Evolutionary conservation across 2,329 filamentous ascomycete genomes (phyloP), one percentile per base, ranked within the genome.

Genomic region (Neonectria ditissima): DNA sequence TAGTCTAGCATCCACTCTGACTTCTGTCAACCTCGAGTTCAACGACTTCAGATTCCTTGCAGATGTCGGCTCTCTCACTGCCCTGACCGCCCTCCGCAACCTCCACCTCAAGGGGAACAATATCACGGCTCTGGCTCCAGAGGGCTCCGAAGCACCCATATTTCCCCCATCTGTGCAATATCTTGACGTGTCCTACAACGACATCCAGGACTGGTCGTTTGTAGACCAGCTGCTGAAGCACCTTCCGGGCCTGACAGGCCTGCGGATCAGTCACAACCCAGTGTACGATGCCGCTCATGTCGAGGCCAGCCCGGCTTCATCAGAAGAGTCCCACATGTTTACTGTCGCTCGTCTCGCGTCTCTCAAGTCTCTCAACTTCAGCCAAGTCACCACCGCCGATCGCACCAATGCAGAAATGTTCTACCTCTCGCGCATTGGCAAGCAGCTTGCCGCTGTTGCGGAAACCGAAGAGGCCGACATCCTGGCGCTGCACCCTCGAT

Each of bases 341-440:
- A 93, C 92, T 1, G 82, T 97, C 26, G 92, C 91, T 28, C 91
- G 94, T 2, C 82, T 97, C 1, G 85, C 86, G 1, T 80, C 81
- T 1, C 85, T 98, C 10, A 85, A 85, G 56, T 84, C 82, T 1
- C 84, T 97, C 30, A 96, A 96, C 75, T 93, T 92, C 76, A 89
- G 89, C 66, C 80, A 82, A 16, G 89, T 98, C 69, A 89, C 89
- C 0, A 71, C 83, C 1, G 87, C 90, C 44, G 94, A 98, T 76
- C 89, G 95, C 18, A 84, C 88, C 57, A 96, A 98, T 73, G 94
- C 94, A 5, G 96, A 98, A 72, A 90, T 95, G 73, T 99, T 97
- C 77, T 99, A 99, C 77, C 87, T 98, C 11, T 92, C 91, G 1
- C 87, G 92, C 57, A 96, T 97, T 62, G 92, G 87, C 11, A 89